Percentiles rank a stretch among this genome's conserved stretches.
Evolutionary conservation across 2,329 filamentous ascomycete genomes (phyloP).

Genomic region (Pyrenochaeta sp.): DNA sequence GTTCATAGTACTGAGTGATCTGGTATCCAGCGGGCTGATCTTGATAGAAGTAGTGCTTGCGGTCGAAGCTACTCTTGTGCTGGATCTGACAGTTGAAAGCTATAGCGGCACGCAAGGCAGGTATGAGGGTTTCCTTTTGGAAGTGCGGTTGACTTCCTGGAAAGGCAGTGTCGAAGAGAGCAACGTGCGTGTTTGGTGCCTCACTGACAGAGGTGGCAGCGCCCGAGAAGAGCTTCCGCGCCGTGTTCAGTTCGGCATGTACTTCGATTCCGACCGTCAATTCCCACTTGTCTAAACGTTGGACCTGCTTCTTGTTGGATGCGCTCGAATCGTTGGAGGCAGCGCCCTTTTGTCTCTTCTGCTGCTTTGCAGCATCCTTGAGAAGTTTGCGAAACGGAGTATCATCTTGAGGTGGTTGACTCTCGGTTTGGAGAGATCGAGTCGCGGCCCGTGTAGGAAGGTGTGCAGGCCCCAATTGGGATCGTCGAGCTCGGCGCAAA

Average conservation of each 20-base stretch:
- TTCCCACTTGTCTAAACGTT: conserved; percentile 73
- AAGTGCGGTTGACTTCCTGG: conserved; percentile 89
- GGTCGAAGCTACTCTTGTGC: conserved; percentile 81
- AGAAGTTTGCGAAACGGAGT: conserved; percentile 47
- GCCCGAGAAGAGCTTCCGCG: conserved; percentile 86
- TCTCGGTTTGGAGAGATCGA: conserved; percentile 37
- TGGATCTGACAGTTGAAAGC: conserved; percentile 84
- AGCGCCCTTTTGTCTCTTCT: conserved; percentile 32
- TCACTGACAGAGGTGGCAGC: conserved; percentile 61
- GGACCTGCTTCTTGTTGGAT: conserved; percentile 20
- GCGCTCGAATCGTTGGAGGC: conserved; percentile 1
- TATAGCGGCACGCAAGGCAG: conserved; percentile 88
- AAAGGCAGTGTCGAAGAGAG: conserved; percentile 86
- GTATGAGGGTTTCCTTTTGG: conserved; percentile 82
- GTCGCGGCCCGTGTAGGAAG: background rate
- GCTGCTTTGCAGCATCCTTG: conserved; percentile 49
- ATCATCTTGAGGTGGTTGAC: conserved; percentile 31
- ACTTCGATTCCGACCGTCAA: conserved; percentile 97
- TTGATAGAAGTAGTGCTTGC: conserved; percentile 99
- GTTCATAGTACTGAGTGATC: conserved; percentile 93
- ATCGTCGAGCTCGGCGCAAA: conserved; percentile 24
- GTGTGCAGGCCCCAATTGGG: conserved; percentile 22
- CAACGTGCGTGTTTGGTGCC: conserved; percentile 83
- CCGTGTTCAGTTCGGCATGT: conserved; percentile 92
- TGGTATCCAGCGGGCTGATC: conserved; percentile 97